Conservation (phyloP, 805 yeast species). For the Nakazawaea ambrosiae region DNA sequence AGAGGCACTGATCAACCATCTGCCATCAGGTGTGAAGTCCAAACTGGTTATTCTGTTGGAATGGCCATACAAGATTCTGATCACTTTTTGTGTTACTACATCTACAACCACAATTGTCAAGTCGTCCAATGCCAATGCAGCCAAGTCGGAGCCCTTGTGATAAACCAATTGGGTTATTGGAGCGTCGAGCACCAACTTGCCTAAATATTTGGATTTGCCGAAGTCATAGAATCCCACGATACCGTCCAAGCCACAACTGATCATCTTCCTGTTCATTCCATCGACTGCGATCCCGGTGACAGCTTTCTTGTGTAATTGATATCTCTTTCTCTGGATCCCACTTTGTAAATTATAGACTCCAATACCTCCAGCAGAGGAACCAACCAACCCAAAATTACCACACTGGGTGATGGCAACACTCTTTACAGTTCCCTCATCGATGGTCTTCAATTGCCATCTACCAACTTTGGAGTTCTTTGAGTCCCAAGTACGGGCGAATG, state of each 20-base stretch:
- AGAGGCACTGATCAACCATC: constrained; percentile 84
- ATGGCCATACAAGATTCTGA: constrained; percentile 88
- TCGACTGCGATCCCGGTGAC: constrained; percentile 88
- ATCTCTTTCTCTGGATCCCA: constrained; percentile 70
- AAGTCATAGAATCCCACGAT: constrained; percentile 83
- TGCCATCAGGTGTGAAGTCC: constrained; percentile 91
- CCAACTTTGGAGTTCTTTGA: constrained; percentile 76
- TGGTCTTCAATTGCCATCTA: constrained; percentile 57
- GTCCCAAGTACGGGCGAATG: constrained; percentile 88
- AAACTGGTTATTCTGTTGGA: constrained; percentile 78
- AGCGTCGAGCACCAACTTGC: constrained; percentile 60
- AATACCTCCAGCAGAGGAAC: constrained; percentile 80
- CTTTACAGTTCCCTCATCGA: constrained; percentile 73
- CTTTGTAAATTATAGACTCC: constrained; percentile 87
- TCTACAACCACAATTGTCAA: constrained; percentile 80
- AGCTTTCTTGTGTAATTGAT: constrained; percentile 64
- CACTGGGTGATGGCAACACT: constrained; percentile 80
- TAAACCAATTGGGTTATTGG: constrained; percentile 75
- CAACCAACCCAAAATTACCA: constrained; percentile 92
- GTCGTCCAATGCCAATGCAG: constrained; percentile 84
- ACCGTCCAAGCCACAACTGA: constrained; percentile 86
- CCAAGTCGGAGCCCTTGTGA: constrained; percentile 76
- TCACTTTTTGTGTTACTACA: constrained; percentile 69
- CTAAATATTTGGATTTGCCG: constrained; percentile 57
- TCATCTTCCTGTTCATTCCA: constrained; percentile 84